phyloP scores from a whole-genome alignment of 192 early-diverging fungal species.

The Spizellomyces sp. region DNA sequence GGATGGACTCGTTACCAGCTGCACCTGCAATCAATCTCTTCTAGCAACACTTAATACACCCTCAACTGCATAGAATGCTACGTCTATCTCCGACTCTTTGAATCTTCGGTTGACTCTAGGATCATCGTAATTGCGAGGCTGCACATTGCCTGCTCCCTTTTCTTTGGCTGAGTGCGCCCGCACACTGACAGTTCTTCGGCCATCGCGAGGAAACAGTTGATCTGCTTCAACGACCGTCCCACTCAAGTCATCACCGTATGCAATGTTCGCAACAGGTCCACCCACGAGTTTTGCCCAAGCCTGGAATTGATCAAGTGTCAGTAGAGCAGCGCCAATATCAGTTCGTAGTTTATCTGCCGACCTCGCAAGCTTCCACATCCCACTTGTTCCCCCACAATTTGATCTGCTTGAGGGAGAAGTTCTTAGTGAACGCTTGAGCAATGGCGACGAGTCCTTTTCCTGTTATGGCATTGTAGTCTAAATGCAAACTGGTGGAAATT shows the following conservation, averaged over 20 bases:
- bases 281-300: slow-evolving; percentile 44
- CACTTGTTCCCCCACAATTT: slow-evolving; percentile 53
- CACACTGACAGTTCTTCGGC: slow-evolving; percentile 15
- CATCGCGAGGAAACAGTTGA: slow-evolving; percentile 9
- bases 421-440: slow-evolving; percentile 35
- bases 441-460: slow-evolving; percentile 43
- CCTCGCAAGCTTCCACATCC: slow-evolving; percentile 46
- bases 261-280: slow-evolving; percentile 28
- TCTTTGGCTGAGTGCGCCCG: slow-evolving; percentile 13
- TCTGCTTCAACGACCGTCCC: slow-evolving; percentile 7
- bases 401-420: slow-evolving; percentile 31
- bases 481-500: slow-evolving; percentile 29
- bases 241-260: slow-evolving; percentile 9
- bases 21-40: not conserved
- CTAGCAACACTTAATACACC: slow-evolving; percentile 42
- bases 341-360: slow-evolving; percentile 17
- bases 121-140: not conserved
- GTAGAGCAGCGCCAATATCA: slow-evolving; percentile 7
- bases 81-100: slow-evolving; percentile 35
- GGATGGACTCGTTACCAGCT: too few species aligned
- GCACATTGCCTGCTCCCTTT: not conserved
- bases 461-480: slow-evolving; percentile 53
- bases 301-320: slow-evolving; percentile 10
- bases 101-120: slow-evolving; percentile 16
- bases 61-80: slow-evolving; percentile 47